Percentiles rank a stretch among this genome's conserved stretches.
phyloP scores from a whole-genome alignment of 2,329 filamentous ascomycete genomes.

The Aspergillus amoenus region DNA sequence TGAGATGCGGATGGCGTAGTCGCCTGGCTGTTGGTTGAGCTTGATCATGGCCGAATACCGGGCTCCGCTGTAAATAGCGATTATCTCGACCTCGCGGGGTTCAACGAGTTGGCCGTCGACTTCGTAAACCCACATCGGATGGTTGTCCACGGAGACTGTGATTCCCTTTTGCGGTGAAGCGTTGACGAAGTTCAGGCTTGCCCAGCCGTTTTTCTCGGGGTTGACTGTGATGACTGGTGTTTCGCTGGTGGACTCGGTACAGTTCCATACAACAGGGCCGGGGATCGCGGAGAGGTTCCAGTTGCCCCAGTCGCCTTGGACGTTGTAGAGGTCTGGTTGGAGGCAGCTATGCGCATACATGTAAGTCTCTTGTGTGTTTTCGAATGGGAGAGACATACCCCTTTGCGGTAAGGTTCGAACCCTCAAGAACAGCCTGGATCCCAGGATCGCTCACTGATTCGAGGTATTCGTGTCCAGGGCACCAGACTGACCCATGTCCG shows the following conservation, averaged over 20 bases:
- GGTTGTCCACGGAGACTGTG: constrained; percentile 48
- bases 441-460: constrained; percentile 23
- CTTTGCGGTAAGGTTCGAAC: constrained; percentile 30
- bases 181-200: constrained; percentile 57
- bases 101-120: constrained; percentile 46
- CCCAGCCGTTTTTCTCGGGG: constrained; percentile 43
- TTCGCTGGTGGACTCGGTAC: constrained; percentile 47
- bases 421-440: constrained; percentile 21
- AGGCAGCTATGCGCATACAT: constrained; percentile 15
- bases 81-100: constrained; percentile 37
- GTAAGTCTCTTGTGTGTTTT: background rate
- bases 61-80: constrained; percentile 37
- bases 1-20: constrained; percentile 51
- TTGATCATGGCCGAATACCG: constrained; percentile 45
- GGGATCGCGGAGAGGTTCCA: constrained; percentile 32
- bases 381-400: constrained; percentile 22
- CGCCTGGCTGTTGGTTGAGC: constrained; percentile 36
- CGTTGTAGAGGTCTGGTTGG: constrained; percentile 22
- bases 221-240: constrained; percentile 47
- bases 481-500: constrained; percentile 58
- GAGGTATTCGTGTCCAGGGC: constrained; percentile 49
- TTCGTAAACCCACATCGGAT: constrained; percentile 46
- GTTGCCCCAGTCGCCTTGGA: constrained; percentile 21
- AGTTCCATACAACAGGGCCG: constrained; percentile 35
- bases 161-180: constrained; percentile 51